A percentile compares a stretch with the other conserved stretches of the same genome.
Conservation (phyloP, 768 basidiomycete species). For the Mycena vulgaris region DNA sequence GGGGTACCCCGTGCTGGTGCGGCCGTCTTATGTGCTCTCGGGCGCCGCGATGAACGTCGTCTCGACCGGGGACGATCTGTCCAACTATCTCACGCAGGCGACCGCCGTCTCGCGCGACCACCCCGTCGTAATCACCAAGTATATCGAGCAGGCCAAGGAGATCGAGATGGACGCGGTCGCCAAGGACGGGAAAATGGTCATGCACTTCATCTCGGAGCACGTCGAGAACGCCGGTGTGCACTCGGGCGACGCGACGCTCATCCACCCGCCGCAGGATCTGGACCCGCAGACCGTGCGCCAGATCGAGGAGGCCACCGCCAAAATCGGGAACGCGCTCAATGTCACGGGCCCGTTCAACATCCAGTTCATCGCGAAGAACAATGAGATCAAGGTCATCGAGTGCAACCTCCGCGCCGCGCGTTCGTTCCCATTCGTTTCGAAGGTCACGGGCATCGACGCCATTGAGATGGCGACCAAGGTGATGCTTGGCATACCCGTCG, state of each 20-base stretch:
- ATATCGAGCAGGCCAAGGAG: slow-evolving; percentile 99
- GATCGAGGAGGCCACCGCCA: slow-evolving; percentile 96
- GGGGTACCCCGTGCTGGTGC: slow-evolving; percentile 95
- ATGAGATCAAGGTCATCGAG: slow-evolving; percentile 99
- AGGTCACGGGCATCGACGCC: slow-evolving; percentile 97
- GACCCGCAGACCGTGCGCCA: slow-evolving; percentile 97
- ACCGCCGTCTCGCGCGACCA: slow-evolving; percentile 96
- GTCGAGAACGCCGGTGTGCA: slow-evolving; percentile 99
- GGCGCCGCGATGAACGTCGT: slow-evolving; percentile 99
- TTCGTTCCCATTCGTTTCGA: slow-evolving; percentile 99
- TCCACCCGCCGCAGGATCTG: slow-evolving; percentile 97
- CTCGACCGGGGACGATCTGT: slow-evolving; percentile 91
- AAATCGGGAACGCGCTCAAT: slow-evolving; percentile 97
- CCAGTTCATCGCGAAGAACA: slow-evolving; percentile 99
- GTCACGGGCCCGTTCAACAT: slow-evolving; percentile 99
- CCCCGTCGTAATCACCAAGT: slow-evolving; percentile 98
- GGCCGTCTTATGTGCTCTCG: slow-evolving; percentile 98
- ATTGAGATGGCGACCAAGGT: slow-evolving; percentile 99
- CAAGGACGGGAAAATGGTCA: slow-evolving; percentile 96
- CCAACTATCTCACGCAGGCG: slow-evolving; percentile 93
- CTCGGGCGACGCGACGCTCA: slow-evolving; percentile 98
- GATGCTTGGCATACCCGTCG: slow-evolving; percentile 93
- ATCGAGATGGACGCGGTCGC: slow-evolving; percentile 99
- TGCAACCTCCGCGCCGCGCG: slow-evolving; percentile 98
- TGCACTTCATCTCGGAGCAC: slow-evolving; percentile 99